Evolutionary conservation across 371 early-diverging fungal species (phyloP), one percentile per base, ranked within the genome.

Genomic region (Encephalitozoon romaleae): DNA sequence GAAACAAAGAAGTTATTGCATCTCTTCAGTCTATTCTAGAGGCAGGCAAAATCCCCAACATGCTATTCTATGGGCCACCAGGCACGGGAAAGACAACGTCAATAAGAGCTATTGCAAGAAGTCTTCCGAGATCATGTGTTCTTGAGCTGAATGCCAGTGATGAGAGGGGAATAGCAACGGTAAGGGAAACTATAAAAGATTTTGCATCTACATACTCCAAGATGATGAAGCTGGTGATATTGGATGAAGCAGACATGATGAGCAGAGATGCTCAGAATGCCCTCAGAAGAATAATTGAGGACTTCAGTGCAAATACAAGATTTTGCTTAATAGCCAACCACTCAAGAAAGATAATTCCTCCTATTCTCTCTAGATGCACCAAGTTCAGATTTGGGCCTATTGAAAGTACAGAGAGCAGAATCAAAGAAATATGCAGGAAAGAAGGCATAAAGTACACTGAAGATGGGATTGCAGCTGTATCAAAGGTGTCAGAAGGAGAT

Each of bases 211-310:
- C 88, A 0, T 88, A 86, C 70, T 93, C 93, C 2, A 91, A 91
- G 3, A 93, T 89, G 86, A 54, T 91, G 82, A 99, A 97, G 82
- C 89, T 96, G 42, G 89, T 99, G 52, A 93, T 99, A 78, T 87
- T 99, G 71, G 99, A 99, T 82, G 99, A 99, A 86, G 96, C 95
- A 0, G 99, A 99, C 87, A 92, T 93, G 5, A 92, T 99, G 94
- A 98, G 96, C 0, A 84, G 86, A 2, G 98, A 96, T 84, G 99
- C 99, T 0, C 99, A 99, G 82, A 89, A 93, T 15, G 97, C 97
- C 8, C 87, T 99, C 65, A 88, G 99, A 68, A 87, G 99, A 67
- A 94, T 92, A n/a, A 97, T 99, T 90, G 99, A 99, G 84, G 90
- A 90, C 2, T 94, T 92, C 84, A 91, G 94, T 52, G 90, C 90